Percentiles rank a stretch among this genome's conserved stretches.
Conservation (phyloP, 2,329 filamentous ascomycete species). For the Fusarium sarcochroum region DNA sequence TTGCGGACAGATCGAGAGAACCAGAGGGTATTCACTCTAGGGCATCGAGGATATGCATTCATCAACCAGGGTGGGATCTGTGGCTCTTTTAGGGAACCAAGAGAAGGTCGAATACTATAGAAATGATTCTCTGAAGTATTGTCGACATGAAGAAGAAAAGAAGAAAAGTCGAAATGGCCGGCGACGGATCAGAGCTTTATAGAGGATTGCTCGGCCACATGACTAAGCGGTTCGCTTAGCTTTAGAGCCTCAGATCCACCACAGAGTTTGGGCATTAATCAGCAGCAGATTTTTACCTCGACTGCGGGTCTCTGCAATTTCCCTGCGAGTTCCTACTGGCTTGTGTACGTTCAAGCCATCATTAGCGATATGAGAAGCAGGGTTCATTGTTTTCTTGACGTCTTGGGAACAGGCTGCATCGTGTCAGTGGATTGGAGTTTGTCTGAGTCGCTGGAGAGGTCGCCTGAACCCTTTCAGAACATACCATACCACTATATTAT, state of each 20-base stretch:
- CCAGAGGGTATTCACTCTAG: conserved; percentile 49
- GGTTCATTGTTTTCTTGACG: too few species aligned
- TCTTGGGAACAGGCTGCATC: too few species aligned
- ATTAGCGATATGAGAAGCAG: too few species aligned
- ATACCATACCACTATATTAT: too few species aligned
- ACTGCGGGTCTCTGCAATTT: too few species aligned
- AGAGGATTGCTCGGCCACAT: conserved; percentile 6
- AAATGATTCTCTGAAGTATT: conserved; percentile 90
- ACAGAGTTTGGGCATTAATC: too few species aligned
- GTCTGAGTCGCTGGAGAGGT: too few species aligned
- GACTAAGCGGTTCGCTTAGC: neutral
- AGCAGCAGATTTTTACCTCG: too few species aligned
- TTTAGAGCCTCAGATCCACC: neutral
- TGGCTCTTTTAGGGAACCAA: conserved; percentile 94
- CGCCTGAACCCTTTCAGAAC: too few species aligned
- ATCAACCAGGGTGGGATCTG: conserved; percentile 77
- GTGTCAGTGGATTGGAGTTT: too few species aligned
- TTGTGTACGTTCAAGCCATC: too few species aligned
- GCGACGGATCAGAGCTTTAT: conserved; percentile 26
- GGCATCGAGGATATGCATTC: conserved; percentile 80
- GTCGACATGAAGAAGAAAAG: conserved; percentile 72
- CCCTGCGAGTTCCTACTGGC: too few species aligned
- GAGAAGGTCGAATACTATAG: conserved; percentile 96
- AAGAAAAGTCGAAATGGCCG: conserved; percentile 56
- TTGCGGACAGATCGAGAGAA: conserved; percentile 56